Conservation (phyloP, 495 filamentous ascomycete genomes). For the Penicillium macrosclerotiorum region DNA sequence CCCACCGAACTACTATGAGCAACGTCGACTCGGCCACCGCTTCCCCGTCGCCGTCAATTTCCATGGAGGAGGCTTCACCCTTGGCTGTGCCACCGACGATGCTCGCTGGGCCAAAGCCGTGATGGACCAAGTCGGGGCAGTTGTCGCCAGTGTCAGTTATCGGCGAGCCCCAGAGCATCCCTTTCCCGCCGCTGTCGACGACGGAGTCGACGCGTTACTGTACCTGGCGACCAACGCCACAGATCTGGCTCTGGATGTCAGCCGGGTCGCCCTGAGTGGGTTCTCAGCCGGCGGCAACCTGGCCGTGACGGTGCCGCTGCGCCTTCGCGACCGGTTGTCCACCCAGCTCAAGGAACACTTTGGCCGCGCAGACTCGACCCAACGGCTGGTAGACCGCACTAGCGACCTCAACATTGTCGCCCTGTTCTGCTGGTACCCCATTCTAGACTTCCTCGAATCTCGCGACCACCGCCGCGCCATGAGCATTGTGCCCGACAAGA, state of each 20-base stretch:
- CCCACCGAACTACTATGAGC: slow-evolving; percentile 56
- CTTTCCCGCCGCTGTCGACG: slow-evolving; percentile 74
- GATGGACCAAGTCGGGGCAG: slow-evolving; percentile 56
- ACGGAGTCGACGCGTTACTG: slow-evolving; percentile 67
- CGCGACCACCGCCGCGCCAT: slow-evolving; percentile 70
- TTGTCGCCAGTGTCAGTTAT: slow-evolving; percentile 71
- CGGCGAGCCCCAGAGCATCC: slow-evolving; percentile 74
- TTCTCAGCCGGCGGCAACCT: slow-evolving; percentile 91
- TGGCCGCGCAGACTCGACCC: slow-evolving; percentile 38
- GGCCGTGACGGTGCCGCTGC: slow-evolving; percentile 73
- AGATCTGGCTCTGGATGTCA: slow-evolving; percentile 55
- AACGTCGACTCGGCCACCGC: slow-evolving; percentile 36
- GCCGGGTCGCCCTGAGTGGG: slow-evolving; percentile 69
- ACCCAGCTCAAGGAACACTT: slow-evolving; percentile 27
- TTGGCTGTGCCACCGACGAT: slow-evolving; percentile 70
- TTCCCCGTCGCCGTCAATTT: slow-evolving; percentile 69
- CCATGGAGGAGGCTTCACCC: slow-evolving; percentile 75
- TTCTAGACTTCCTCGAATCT: slow-evolving; percentile 75
- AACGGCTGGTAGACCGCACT: slow-evolving; percentile 32
- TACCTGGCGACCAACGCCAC: slow-evolving; percentile 60
- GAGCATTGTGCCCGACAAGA: slow-evolving; percentile 65
- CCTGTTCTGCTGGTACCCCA: slow-evolving; percentile 79
- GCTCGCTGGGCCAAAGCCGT: slow-evolving; percentile 62
- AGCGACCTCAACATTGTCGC: slow-evolving; percentile 48
- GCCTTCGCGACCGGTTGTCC: slow-evolving; percentile 45